Base-by-base conservation (phyloP, 352 stramenopile species). In the Phytopythium delawarense region DNA sequence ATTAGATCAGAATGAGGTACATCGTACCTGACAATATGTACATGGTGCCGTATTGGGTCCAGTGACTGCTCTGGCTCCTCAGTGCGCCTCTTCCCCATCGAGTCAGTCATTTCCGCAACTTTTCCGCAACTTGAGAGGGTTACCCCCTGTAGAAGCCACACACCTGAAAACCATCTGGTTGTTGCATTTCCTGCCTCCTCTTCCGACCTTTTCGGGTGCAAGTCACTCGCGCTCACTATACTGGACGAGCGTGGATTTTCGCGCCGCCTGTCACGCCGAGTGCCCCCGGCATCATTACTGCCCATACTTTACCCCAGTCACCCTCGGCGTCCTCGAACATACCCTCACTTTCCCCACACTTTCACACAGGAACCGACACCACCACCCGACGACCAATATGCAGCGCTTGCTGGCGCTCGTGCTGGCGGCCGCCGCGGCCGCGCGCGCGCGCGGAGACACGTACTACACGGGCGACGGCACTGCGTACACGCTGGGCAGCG, bases 391-490 rank as follows among this genome's bases (percentile, higher is more conserved):
- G 51, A 28, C 7, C 15, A 23, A 35, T 7, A 50, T 25, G 55
- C 20, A 21, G n/a, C 28, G 20, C 6, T 13, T 50, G 13, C 5
- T 37, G 21, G 21, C 32, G 1, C 16, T 57, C 7, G 11, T 20
- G 21, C 9, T 55, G 7, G 30, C 15, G 20, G 57, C 62, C 28
- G 62, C 60, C 2, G 25, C 56, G 1, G 48, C 74, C 35, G 59
- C 55, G 5, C 16, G 69, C 48, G 57, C 61, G 21, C 42, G 44
- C 11, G 65, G 32, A 4, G 61, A 73, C 45, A 52, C 45, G 6
- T 78, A 73, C 61, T 86, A 69, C 57, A 69, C 62, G 0, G 79
- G 79, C 11, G 73, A 84, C 9, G 76, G 71, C 66, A 89, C 79
- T 12, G 69, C 71, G 25, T 87, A 89, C 67, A 78, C 66, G n/a